Percentiles rank a stretch among this genome's conserved stretches.
phyloP scores from a whole-genome alignment of 2,329 filamentous ascomycete species.

The Aspergillus sp. region DNA sequence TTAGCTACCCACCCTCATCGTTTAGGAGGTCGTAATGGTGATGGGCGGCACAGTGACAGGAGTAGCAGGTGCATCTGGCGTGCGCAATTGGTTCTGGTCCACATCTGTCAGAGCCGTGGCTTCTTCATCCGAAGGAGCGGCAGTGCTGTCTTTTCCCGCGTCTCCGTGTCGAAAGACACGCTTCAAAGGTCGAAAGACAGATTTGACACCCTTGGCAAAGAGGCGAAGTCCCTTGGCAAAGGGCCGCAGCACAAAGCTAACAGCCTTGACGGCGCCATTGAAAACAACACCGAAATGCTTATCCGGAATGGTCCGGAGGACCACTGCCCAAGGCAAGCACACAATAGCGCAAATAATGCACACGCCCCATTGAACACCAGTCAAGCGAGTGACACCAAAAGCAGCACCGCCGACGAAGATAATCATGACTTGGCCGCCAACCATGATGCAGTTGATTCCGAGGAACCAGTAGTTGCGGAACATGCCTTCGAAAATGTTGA shows the following conservation, averaged over 20 bases:
- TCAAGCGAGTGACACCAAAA: constrained; percentile 67
- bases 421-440: constrained; percentile 82
- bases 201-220: constrained; percentile 20
- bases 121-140: constrained; percentile 10
- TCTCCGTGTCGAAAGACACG: constrained; percentile 17
- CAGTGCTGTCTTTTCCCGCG: constrained; percentile 1
- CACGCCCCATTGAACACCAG: constrained; percentile 75
- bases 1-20: no score
- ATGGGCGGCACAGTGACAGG: constrained; percentile 31
- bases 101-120: constrained; percentile 7
- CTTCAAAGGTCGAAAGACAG: constrained; percentile 16
- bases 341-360: constrained; percentile 75
- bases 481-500: constrained; percentile 92
- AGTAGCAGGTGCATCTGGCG: constrained; percentile 11
- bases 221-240: constrained; percentile 23
- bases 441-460: constrained; percentile 76
- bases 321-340: constrained; percentile 76
- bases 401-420: constrained; percentile 77
- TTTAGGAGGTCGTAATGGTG: constrained; percentile 30
- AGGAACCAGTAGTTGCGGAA: constrained; percentile 83
- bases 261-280: constrained; percentile 46
- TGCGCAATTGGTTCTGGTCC: constrained; percentile 7
- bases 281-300: constrained; percentile 41
- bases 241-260: constrained; percentile 47
- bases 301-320: constrained; percentile 79